These are phyloP conservation scores for Globisporangium ultimum DNA, from an alignment of 352 stramenopile species.

Conservation along the genomic window DNA sequence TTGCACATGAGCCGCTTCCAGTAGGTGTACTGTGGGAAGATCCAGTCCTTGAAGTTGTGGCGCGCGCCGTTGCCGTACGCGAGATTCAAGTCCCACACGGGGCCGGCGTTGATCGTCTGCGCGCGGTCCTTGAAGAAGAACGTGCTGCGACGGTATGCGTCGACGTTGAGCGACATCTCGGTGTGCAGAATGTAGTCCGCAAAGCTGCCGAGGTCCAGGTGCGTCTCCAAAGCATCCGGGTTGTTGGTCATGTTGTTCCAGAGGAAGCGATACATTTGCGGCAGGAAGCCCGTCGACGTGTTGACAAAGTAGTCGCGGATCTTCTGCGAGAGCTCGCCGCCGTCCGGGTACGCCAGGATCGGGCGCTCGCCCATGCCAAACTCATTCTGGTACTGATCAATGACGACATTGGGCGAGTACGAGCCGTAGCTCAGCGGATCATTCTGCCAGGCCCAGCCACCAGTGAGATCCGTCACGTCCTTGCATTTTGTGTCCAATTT, in stretches of 20 bases:
- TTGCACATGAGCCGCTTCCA: slow-evolving; percentile 83
- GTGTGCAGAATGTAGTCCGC: slow-evolving; percentile 80
- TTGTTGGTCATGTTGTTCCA: slow-evolving; percentile 79
- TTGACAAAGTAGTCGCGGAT: slow-evolving; percentile 78
- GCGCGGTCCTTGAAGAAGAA: slow-evolving; percentile 80
- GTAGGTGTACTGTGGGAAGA: slow-evolving; percentile 72
- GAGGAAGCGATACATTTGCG: slow-evolving; percentile 59
- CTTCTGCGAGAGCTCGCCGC: slow-evolving; percentile 50
- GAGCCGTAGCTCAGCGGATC: slow-evolving; percentile 56
- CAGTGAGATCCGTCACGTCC: slow-evolving; percentile 34
- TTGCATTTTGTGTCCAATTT: slow-evolving; percentile 27
- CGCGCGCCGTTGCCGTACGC: slow-evolving; percentile 69
- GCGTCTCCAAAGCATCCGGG: slow-evolving; percentile 43
- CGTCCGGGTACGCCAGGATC: slow-evolving; percentile 49
- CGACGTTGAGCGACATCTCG: slow-evolving; percentile 79
- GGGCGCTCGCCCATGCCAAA: slow-evolving; percentile 76
- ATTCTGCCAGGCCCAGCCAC: slow-evolving; percentile 68
- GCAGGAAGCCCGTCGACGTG: slow-evolving; percentile 51
- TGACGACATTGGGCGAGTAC: slow-evolving; percentile 73
- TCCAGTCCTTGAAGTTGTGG: slow-evolving; percentile 57
- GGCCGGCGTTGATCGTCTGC: slow-evolving; percentile 71
- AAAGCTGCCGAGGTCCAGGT: slow-evolving; percentile 69
- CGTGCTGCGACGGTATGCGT: slow-evolving; percentile 73
- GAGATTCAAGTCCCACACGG: slow-evolving; percentile 80
- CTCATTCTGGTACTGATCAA: slow-evolving; percentile 79